A percentile compares a stretch with the other conserved stretches of the same genome.
Evolutionary conservation across 2,329 filamentous ascomycete species (phyloP).

Genomic region (Cytospora piceicola): DNA sequence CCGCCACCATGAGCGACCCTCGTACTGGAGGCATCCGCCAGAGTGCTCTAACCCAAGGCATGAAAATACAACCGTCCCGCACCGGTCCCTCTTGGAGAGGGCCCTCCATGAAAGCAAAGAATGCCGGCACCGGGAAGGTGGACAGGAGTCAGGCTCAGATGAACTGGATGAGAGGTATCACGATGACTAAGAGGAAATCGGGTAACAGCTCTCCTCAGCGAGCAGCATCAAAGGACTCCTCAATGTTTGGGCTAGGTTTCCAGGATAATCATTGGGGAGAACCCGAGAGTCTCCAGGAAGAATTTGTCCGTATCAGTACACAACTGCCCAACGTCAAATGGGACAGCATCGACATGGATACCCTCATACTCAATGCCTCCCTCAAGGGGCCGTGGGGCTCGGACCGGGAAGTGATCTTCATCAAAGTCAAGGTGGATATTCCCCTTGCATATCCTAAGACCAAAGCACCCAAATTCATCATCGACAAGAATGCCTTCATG

Average conservation of each 20-base stretch:
- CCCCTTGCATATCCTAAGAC: constrained; percentile 62
- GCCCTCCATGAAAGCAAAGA: constrained; percentile 63
- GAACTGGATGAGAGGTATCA: constrained; percentile 72
- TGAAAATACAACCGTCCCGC: constrained; percentile 44
- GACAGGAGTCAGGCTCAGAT: constrained; percentile 62
- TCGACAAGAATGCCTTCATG: constrained; percentile 68
- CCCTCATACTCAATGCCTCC: constrained; percentile 61
- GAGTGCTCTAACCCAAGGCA: constrained; percentile 42
- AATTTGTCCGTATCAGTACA: constrained; percentile 64
- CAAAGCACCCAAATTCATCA: constrained; percentile 60
- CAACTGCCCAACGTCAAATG: constrained; percentile 67
- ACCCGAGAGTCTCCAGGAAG: constrained; percentile 66
- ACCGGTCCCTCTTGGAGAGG: constrained; percentile 54
- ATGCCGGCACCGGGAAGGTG: constrained; percentile 44
- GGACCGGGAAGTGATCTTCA: constrained; percentile 60
- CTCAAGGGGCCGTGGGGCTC: constrained; percentile 68
- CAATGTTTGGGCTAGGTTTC: constrained; percentile 55
- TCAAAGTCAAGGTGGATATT: constrained; percentile 65
- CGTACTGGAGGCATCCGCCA: constrained; percentile 51
- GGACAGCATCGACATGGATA: constrained; percentile 68
- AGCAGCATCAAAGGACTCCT: constrained; percentile 56
- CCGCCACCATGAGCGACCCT: constrained; percentile 65
- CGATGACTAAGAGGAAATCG: constrained; percentile 60
- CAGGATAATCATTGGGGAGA: constrained; percentile 63
- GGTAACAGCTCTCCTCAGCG: constrained; percentile 51